Evolutionary conservation across 352 stramenopile species (phyloP), one percentile per base, ranked within the genome.

Genomic region (Phytopythium litorale): DNA sequence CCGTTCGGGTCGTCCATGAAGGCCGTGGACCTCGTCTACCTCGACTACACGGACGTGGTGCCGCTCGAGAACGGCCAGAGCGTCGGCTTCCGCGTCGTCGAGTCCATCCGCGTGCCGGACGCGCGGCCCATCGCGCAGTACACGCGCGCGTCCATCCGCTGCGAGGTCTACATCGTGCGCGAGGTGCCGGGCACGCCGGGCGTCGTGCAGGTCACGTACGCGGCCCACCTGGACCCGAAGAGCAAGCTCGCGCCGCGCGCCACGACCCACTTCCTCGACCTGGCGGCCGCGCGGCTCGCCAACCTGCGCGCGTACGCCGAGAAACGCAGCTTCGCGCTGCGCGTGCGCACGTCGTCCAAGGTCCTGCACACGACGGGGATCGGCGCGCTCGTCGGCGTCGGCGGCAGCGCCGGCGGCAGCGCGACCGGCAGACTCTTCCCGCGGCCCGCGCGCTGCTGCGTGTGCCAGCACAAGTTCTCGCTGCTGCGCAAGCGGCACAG

Each of bases 161-260:
- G 85, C 61, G 85, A 94, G 45, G 83, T 90, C 42, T 94, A 92
- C 63, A 75, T 84, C 12, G 85, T 94, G 23, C 81, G 77, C 21
- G 85, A 94, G 60, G 91, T 80, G 3, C 30, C 43, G 6, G 64
- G 76, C 23, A 76, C 72, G 4, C 68, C 80, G 2, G 82, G 83
- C 43, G 81, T 94, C 32, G 85, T 94, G n/a, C 79, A 92, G 53
- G 78, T 94, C 61, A 92, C 81, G 30, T 94, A 91, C 56, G 85
- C 85, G 28, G 89, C 81, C 30, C 85, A 94, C 58, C 48, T 94
- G 18, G 85, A 94, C 66, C 83, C 83, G 7, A 92, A 92, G 69
- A 91, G 76, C 68, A 90, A 89, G 59, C 83, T 80, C 62, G 80
- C 76, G 33, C 73, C 75, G 15, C 78, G 71, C 11, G 88, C 79